A percentile compares a stretch with the other conserved stretches of the same genome.
Evolutionary conservation across 495 filamentous ascomycete genomes (phyloP).

Genomic region (Aspergillus affinis): DNA sequence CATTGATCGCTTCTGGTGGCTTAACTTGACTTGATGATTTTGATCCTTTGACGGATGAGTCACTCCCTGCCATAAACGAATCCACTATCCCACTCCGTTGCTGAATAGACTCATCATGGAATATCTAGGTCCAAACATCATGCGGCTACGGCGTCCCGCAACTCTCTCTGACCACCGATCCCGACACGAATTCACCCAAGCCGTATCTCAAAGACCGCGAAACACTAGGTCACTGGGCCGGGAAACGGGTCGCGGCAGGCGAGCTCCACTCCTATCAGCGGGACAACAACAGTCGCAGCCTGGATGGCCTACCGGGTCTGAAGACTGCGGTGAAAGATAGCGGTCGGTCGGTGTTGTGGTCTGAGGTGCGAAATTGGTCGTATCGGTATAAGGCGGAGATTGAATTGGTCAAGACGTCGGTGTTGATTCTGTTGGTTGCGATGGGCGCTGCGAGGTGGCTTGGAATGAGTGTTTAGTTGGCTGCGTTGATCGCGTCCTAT

Average conservation of each 20-base stretch:
- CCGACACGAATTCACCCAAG: constrained; percentile 20
- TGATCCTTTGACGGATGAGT: constrained; percentile 1
- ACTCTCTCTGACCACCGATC: constrained; percentile 25
- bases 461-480: constrained; percentile 3
- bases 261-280: constrained; percentile 46
- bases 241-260: constrained; percentile 37
- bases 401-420: constrained; percentile 19
- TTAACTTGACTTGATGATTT: too few species aligned
- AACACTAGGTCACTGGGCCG: constrained; percentile 44
- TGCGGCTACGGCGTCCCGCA: constrained; percentile 58
- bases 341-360: constrained; percentile 12
- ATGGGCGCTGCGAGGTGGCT: constrained; percentile 20
- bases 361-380: constrained; percentile 17
- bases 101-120: background rate
- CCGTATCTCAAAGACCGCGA: constrained; percentile 41
- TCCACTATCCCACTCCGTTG: background rate
- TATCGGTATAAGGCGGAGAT: constrained; percentile 21
- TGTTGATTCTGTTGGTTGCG: constrained; percentile 19
- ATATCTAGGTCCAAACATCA: constrained; percentile 51
- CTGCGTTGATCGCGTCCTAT: background rate
- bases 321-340: constrained; percentile 31
- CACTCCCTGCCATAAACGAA: background rate
- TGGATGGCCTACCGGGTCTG: constrained; percentile 56
- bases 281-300: constrained; percentile 46
- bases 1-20: background rate